These are phyloP conservation scores for Pelargonium myrrhifolium DNA, from an alignment of 441 rosid genomes.

Conservation along the genomic window DNA sequence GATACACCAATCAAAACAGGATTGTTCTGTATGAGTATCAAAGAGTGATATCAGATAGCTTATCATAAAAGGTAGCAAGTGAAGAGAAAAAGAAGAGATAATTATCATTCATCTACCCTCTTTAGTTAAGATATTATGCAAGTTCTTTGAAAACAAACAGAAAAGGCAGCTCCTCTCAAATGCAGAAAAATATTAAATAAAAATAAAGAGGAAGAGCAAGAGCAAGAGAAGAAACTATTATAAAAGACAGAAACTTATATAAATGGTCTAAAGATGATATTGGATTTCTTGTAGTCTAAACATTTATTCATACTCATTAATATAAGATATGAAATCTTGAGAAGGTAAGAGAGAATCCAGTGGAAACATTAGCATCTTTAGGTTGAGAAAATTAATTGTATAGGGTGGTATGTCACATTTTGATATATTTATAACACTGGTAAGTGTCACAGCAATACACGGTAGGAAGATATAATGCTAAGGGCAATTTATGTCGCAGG, in stretches of 20 bases:
- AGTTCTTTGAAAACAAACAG: neutral
- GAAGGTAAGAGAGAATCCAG: neutral
- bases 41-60: conserved; percentile 9
- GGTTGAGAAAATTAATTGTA: neutral
- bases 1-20: conserved; percentile 74
- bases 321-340: neutral
- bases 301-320: neutral
- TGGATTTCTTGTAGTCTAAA: neutral
- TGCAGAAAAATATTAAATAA: neutral
- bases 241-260: too few species aligned
- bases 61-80: neutral
- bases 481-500: neutral
- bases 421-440: neutral
- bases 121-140: neutral
- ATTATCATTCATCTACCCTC: neutral
- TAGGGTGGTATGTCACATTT: neutral
- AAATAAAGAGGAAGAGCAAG: neutral
- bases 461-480: neutral
- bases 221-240: too few species aligned
- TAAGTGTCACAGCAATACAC: neutral
- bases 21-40: conserved; percentile 35
- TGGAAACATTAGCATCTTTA: neutral
- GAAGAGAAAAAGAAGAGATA: neutral
- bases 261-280: neutral
- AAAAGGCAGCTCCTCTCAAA: neutral